Base-by-base conservation (phyloP, 164 flowering plant species). In the Brasenia schreberi region DNA sequence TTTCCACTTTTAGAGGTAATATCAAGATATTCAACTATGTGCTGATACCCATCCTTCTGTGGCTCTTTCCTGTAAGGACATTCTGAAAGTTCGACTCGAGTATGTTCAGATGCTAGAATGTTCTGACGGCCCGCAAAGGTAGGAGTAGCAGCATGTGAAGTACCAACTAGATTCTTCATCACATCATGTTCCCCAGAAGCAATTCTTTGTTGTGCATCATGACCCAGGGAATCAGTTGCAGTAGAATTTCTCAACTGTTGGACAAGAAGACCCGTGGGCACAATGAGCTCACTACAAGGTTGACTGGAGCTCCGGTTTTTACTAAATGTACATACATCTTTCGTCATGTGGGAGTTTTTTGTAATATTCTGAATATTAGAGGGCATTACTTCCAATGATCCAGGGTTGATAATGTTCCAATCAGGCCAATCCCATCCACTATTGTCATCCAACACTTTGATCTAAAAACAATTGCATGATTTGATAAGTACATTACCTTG, bases 341-440 rank as follows among this genome's bases (percentile, higher is more conserved):
- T 74, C 66, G 49, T 68, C 43, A 73, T 44, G 60, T 74, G 75
- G 66, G 77, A 72, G 68, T 61, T 70, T 65, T 68, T 72, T 19
- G 73, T 19, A 42, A 61, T 64, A 69, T 66, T 75, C 72, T 75
- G 65, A 49, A 62, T 17, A 59, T 68, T 16, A 43, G 73, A 18
- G 19, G 67, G 59, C 61, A 60, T 66, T 69, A 72, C 66, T 65
- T 82, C 77, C 23, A 70, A 62, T 68, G 77, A 77, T 70, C 74
- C 78, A 74, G 79, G 73, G 56, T 78, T 66, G 68, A 76, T 71
- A 53, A 82, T 72, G 60, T 75, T 73, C 74, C 78, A 84, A 75
- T 81, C 80, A 75, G 85, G 82, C 91, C 91, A 86, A 70, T 87
- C 85, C 92, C 92, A 87, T 65, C 85, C 89, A 76, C 72, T 70